Conservation (phyloP, 75 land plant species). For the Pinus taeda region DNA sequence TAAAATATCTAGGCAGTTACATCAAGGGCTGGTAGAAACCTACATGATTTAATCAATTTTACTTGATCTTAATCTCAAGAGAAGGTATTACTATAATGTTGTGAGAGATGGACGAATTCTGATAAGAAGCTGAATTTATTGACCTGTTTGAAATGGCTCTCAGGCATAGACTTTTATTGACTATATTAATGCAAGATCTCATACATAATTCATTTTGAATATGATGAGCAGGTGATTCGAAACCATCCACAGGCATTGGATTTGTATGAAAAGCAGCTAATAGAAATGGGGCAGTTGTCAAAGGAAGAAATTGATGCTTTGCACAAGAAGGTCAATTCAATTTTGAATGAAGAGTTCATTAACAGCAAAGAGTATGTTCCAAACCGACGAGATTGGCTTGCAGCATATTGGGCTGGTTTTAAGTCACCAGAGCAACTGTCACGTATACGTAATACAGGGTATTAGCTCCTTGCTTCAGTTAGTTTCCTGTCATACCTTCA, state of each 20-base stretch:
- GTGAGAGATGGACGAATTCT: no score
- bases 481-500: background rate
- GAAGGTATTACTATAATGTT: no score
- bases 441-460: constrained; percentile 93
- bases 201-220: background rate
- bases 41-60: no score
- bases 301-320: constrained; percentile 72
- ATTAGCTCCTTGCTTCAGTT: constrained; percentile 1
- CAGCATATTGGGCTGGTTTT: constrained; percentile 95
- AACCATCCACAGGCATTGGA: constrained; percentile 79
- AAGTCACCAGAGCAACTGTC: constrained; percentile 97
- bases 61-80: no score
- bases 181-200: no score
- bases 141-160: no score
- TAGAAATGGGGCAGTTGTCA: constrained; percentile 55
- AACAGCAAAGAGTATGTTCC: constrained; percentile 93
- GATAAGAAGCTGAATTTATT: no score
- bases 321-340: constrained; percentile 60
- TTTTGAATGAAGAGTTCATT: constrained; percentile 84
- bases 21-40: no score
- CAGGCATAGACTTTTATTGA: no score
- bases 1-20: no score
- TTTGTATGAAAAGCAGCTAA: constrained; percentile 74
- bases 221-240: constrained; percentile 58
- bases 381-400: constrained; percentile 83